Evolutionary conservation across 345 rosid species (phyloP).

Genomic region (Eucalyptus tenuipes): DNA sequence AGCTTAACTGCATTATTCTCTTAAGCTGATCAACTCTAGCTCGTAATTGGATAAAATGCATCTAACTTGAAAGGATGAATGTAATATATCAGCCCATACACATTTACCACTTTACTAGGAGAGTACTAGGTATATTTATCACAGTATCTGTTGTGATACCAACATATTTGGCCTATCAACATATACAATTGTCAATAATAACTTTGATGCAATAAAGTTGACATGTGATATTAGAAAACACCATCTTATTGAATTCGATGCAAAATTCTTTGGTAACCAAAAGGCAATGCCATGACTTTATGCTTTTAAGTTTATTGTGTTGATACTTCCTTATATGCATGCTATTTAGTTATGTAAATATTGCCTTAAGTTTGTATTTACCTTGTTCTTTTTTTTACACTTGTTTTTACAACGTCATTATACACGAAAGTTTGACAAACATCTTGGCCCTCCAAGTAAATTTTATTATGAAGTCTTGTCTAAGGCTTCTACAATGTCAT

Average conservation of each 20-base stretch:
- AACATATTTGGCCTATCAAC: neutral
- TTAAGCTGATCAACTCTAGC: neutral
- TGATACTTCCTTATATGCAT: neutral
- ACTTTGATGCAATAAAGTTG: neutral
- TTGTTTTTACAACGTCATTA: accelerated
- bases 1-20: neutral
- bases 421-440: neutral
- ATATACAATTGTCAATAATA: no score
- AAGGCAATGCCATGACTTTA: neutral
- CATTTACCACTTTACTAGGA: neutral
- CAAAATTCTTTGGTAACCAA: neutral
- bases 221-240: accelerated
- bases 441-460: no score
- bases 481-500: no score
- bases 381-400: neutral
- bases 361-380: neutral
- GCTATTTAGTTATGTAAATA: neutral
- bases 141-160: neutral
- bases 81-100: neutral
- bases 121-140: neutral
- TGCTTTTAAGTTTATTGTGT: neutral
- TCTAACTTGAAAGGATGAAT: neutral
- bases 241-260: neutral
- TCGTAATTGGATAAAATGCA: neutral
- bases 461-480: no score